Evolutionary conservation across 164 flowering plant genomes (phyloP).

Genomic region (Amborella trichopoda): DNA sequence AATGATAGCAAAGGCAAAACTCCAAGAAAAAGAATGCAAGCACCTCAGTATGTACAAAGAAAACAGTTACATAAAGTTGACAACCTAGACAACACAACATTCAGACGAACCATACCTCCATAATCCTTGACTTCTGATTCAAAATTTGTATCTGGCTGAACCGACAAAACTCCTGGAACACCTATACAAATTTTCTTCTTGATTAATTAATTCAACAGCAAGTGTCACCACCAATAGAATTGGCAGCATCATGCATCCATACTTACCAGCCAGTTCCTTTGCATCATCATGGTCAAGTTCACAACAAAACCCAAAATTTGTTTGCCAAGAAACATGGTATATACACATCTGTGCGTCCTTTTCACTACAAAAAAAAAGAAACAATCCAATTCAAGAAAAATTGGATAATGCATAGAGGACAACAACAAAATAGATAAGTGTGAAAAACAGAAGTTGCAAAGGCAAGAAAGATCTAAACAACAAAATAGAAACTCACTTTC

Average conservation of each 20-base stretch:
- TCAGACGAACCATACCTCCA: conserved; percentile 40
- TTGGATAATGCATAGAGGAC: too few relatives aligned
- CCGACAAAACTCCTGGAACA: conserved; percentile 77
- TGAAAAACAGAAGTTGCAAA: not conserved
- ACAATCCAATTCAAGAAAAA: not conserved
- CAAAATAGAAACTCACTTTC: not conserved
- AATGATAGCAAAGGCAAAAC: too few relatives aligned
- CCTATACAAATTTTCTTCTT: conserved; percentile 34
- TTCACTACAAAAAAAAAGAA: conserved; percentile 31
- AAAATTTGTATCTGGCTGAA: conserved; percentile 48
- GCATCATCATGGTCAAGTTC: conserved; percentile 77
- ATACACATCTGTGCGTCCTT: conserved; percentile 90
- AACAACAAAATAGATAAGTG: too few relatives aligned
- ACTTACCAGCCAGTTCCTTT: conserved; percentile 51
- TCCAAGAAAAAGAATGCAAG: too few relatives aligned
- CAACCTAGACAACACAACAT: not conserved
- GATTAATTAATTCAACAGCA: too few relatives aligned
- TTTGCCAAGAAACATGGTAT: conserved; percentile 76
- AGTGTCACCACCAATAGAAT: too few relatives aligned
- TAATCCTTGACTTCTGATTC: conserved; percentile 66
- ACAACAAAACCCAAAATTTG: conserved; percentile 79
- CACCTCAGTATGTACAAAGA: too few relatives aligned
- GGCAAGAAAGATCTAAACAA: not conserved
- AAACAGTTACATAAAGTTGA: not conserved
- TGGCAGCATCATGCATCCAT: not conserved